phyloP scores from a whole-genome alignment of 805 yeast species.

The Kazachstania psychrophila region DNA sequence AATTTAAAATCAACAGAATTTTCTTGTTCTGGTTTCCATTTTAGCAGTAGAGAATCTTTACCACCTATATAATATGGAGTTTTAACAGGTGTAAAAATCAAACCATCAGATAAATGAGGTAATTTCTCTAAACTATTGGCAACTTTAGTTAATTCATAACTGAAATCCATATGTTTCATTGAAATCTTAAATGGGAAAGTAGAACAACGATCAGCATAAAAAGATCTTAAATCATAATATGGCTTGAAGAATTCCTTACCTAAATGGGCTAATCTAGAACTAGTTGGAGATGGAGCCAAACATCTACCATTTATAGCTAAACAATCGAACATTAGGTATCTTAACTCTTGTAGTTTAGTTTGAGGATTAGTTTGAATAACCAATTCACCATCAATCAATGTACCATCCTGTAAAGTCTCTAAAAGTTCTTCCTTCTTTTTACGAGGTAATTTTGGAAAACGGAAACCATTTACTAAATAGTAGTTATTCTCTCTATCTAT shows the following conservation, averaged over 20 bases:
- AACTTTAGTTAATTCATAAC: slow-evolving; percentile 70
- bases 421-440: slow-evolving; percentile 27
- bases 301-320: slow-evolving; percentile 70
- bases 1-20: slow-evolving; percentile 86
- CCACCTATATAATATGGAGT: slow-evolving; percentile 75
- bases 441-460: slow-evolving; percentile 55
- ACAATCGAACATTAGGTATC: slow-evolving; percentile 87
- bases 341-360: slow-evolving; percentile 51
- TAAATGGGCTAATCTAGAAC: slow-evolving; percentile 79
- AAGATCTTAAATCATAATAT: slow-evolving; percentile 56
- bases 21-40: slow-evolving; percentile 97
- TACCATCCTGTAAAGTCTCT: slow-evolving; percentile 67
- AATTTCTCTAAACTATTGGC: slow-evolving; percentile 60
- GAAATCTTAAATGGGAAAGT: slow-evolving; percentile 78
- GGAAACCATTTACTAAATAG: slow-evolving; percentile 70
- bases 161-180: slow-evolving; percentile 78
- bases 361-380: slow-evolving; percentile 56
- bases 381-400: slow-evolving; percentile 89
- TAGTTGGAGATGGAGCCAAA: slow-evolving; percentile 60
- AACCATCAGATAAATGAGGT: slow-evolving; percentile 87
- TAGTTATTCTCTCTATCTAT: slow-evolving; percentile 86
- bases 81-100: slow-evolving; percentile 84
- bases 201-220: slow-evolving; percentile 63
- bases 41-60: slow-evolving; percentile 74
- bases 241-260: slow-evolving; percentile 77